Percentiles rank a stretch among this genome's conserved stretches.
Evolutionary conservation across 345 rosid genomes (phyloP).

Genomic region (Eucalyptus lansdowneana): DNA sequence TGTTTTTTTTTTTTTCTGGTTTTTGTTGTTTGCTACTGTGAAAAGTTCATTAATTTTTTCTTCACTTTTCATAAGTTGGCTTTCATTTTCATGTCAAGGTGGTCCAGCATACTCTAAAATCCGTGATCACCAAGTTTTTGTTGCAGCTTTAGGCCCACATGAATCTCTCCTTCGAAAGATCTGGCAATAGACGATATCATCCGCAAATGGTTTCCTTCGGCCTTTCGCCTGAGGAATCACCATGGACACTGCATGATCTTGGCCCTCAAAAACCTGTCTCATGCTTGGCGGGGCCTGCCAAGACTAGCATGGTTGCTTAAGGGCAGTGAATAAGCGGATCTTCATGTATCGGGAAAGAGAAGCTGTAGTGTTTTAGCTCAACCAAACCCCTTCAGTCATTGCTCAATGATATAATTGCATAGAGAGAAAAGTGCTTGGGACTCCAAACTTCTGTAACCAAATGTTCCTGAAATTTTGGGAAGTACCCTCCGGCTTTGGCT

Average conservation of each 20-base stretch:
- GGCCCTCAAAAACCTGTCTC: neutral
- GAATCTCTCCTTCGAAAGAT: neutral
- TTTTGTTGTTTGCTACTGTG: neutral
- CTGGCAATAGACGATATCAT: neutral
- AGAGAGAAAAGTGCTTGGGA: neutral
- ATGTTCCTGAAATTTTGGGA: neutral
- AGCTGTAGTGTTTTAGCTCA: neutral
- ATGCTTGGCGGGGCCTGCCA: neutral
- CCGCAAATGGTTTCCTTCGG: neutral
- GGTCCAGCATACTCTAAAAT: neutral
- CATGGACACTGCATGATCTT: neutral
- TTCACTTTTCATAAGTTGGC: neutral
- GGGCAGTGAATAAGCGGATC: neutral
- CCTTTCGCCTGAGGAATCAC: neutral
- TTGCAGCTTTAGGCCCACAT: neutral
- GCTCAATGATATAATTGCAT: neutral
- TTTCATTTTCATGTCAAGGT: neutral
- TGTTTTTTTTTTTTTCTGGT: neutral
- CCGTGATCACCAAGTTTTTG: neutral
- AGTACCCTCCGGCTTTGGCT: neutral
- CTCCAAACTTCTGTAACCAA: neutral
- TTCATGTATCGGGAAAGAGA: neutral
- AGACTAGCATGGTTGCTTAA: neutral
- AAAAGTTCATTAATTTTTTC: neutral
- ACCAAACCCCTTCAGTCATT: neutral